Base-by-base conservation (phyloP, 768 basidiomycete species). In the Trametes punicea region DNA sequence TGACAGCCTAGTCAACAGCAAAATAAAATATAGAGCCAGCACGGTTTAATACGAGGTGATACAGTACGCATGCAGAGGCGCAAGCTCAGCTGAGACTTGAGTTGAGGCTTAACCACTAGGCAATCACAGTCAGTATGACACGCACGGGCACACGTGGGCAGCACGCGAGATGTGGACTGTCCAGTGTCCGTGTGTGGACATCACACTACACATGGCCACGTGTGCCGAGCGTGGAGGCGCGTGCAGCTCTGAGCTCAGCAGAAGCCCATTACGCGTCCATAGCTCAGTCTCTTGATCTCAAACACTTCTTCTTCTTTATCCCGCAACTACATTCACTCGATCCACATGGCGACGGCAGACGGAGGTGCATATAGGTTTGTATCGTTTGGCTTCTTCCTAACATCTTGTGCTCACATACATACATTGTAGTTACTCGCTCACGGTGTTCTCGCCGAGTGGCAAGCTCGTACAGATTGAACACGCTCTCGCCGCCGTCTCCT, bases 391-490 rank as follows among this genome's bases (percentile, higher is more conserved):
- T 30, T 52, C 26, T 56, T 31, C 36, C 46, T 34, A n/a, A 52
- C 51, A 61, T 33, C 27, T 42, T 21, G 47, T 52, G 50, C 39
- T 49, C 49, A 57, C 48, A 39, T 57, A 57, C 48, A 39, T 57
- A 25, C 27, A 13, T 15, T 44, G 33, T 69, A 98, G 95, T 69
- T 99, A 97, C 79, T 99, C 97, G 63, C 84, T 99, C 60, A 99
- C 97, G 13, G 96, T 97, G 66, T 99, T 99, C 84, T 97, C 94
- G 34, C 97, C 97, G 51, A 97, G 94, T 65, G 96, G 96, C 62
- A 97, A 94, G 81, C 84, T 99, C 47, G 96, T 99, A 57, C 97
- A 99, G 78, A 99, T 99, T 70, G 97, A 99, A 77, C 97, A 99
- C 75, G 97, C 97, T 42, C 79, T 99, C 59, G 97, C 97, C 53